Evolutionary conservation across 2,329 filamentous ascomycete species (phyloP).

Genomic region (Delphinella strobiligena): DNA sequence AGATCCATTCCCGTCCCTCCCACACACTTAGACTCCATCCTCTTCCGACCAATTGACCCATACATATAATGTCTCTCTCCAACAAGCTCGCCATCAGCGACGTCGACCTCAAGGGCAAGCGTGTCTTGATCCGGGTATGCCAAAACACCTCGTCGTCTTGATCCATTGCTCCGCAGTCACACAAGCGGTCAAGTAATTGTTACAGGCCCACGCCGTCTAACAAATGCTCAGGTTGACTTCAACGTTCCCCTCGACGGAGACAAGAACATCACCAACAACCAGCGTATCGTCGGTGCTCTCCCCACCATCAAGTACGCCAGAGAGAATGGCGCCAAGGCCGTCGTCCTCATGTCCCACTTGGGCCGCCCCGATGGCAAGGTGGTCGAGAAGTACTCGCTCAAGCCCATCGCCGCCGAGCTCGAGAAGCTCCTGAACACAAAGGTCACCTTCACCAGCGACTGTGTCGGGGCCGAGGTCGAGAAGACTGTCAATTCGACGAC

Average conservation of each 20-base stretch:
- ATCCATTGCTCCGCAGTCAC: slow-evolving; percentile 3
- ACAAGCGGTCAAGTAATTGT: no score
- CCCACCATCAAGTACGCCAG: slow-evolving; percentile 29
- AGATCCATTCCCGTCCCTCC: no score
- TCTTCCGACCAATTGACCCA: no score
- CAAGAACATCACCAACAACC: slow-evolving; percentile 86
- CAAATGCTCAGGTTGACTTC: slow-evolving; percentile 74
- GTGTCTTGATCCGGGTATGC: slow-evolving; percentile 89
- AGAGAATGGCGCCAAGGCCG: slow-evolving; percentile 42
- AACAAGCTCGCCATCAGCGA: slow-evolving; percentile 97
- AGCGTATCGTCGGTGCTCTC: slow-evolving; percentile 86
- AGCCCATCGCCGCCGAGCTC: slow-evolving; percentile 73
- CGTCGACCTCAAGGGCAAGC: slow-evolving; percentile 95
- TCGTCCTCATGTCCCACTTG: slow-evolving; percentile 96
- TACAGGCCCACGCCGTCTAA: no score
- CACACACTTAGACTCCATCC: no score
- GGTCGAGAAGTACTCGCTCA: slow-evolving; percentile 88
- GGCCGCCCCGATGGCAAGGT: slow-evolving; percentile 84
- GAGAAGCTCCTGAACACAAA: slow-evolving; percentile 59
- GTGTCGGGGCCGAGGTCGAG: slow-evolving; percentile 81
- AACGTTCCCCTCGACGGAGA: slow-evolving; percentile 92
- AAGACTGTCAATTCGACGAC: slow-evolving; percentile 73
- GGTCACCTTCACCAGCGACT: slow-evolving; percentile 83
- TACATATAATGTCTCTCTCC: slow-evolving; percentile 91
- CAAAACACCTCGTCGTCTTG: slow-evolving; percentile 6